Evolutionary conservation across 495 filamentous ascomycete genomes (phyloP).

Genomic region (Aspergillus baeticus): DNA sequence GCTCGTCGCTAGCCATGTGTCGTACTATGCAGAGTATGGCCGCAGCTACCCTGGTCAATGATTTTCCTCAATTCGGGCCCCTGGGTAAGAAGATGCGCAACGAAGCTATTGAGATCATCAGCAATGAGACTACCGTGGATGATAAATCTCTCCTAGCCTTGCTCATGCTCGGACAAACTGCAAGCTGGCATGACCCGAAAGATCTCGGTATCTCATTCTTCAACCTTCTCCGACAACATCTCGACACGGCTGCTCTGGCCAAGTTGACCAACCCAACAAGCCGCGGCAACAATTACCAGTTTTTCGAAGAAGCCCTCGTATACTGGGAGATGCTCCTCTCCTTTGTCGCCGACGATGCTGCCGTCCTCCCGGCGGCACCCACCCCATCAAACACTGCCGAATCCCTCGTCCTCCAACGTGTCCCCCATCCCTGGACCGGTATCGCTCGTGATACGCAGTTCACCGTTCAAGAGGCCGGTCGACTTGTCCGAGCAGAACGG

Average conservation of each 20-base stretch:
- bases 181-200: slow-evolving; percentile 56
- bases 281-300: slow-evolving; percentile 49
- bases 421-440: slow-evolving; percentile 61
- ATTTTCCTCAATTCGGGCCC: slow-evolving; percentile 52
- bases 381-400: slow-evolving; percentile 21
- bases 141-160: slow-evolving; percentile 53
- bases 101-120: slow-evolving; percentile 48
- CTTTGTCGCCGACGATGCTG: slow-evolving; percentile 50
- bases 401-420: slow-evolving; percentile 36
- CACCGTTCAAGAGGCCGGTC: slow-evolving; percentile 54
- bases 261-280: slow-evolving; percentile 8
- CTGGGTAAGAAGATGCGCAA: slow-evolving; percentile 53
- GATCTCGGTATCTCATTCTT: slow-evolving; percentile 53
- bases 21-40: slow-evolving; percentile 62
- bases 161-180: slow-evolving; percentile 55
- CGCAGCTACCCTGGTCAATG: slow-evolving; percentile 55
- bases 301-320: slow-evolving; percentile 57
- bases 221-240: slow-evolving; percentile 43
- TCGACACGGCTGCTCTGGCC: slow-evolving; percentile 31
- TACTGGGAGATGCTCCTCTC: slow-evolving; percentile 64
- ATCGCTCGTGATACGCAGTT: slow-evolving; percentile 54
- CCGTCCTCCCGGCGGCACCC: slow-evolving; percentile 26
- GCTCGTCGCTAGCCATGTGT: slow-evolving; percentile 55
- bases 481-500: slow-evolving; percentile 50
- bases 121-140: slow-evolving; percentile 42